Evolutionary conservation across 306 rosid genomes (phyloP).

Genomic region (Pyrus communis): DNA sequence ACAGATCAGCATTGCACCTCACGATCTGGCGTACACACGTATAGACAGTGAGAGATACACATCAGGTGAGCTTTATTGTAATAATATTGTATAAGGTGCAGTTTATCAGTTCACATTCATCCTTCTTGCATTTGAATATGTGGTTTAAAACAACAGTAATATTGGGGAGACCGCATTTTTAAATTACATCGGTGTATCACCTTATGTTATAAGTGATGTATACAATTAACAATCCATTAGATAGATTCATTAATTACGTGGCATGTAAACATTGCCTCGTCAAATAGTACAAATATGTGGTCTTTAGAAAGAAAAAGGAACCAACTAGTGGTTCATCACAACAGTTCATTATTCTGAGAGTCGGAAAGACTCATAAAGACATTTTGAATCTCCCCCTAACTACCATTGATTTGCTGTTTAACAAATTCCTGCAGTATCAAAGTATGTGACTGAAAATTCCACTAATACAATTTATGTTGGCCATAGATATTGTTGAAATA

Average conservation of each 20-base stretch:
- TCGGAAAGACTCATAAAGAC: rapidly evolving
- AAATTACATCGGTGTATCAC: too few relatives aligned
- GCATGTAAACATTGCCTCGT: too few relatives aligned
- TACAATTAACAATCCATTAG: too few relatives aligned
- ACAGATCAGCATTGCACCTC: not conserved
- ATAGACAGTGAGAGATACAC: not conserved
- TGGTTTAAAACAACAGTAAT: not conserved
- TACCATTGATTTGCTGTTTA: not conserved
- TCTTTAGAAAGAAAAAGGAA: too few relatives aligned
- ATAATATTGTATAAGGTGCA: not conserved
- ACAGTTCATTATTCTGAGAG: too few relatives aligned
- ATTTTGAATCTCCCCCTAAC: too few relatives aligned
- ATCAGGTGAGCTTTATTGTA: not conserved
- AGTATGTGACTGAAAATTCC: not conserved
- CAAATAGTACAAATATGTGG: too few relatives aligned
- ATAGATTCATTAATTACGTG: too few relatives aligned
- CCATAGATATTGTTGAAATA: not conserved
- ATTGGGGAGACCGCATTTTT: too few relatives aligned
- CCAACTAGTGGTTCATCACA: too few relatives aligned
- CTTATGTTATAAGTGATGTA: too few relatives aligned
- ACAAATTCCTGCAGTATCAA: not conserved
- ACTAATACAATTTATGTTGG: not conserved
- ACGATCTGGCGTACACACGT: not conserved
- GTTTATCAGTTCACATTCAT: not conserved
- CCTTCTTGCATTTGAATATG: not conserved